Evolutionary conservation across 257 asterid genomes (phyloP).

Genomic region (Fraxinus cuspidata): DNA sequence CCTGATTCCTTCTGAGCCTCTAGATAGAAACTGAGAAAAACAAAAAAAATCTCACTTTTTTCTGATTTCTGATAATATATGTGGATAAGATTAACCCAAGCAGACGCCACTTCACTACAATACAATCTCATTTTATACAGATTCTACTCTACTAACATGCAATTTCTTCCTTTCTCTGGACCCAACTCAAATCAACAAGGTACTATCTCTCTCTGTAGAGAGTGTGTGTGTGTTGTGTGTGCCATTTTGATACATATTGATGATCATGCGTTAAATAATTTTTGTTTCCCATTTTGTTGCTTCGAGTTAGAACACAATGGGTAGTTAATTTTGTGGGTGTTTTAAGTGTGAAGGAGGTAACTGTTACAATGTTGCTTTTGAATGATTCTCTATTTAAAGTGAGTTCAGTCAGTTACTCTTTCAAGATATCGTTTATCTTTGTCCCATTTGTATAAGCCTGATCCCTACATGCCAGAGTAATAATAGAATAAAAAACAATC

Average conservation of each 20-base stretch:
- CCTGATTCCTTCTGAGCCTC: no score
- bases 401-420: neutral
- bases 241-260: neutral
- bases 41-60: no score
- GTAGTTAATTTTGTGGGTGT: no score
- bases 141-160: conserved; percentile 26
- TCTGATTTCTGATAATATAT: conserved; percentile 37
- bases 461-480: no score
- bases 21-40: no score
- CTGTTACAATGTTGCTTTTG: neutral
- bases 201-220: neutral
- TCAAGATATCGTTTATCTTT: no score
- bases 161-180: conserved; percentile 19
- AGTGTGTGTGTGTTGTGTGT: neutral
- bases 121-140: neutral
- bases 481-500: no score
- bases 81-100: conserved; percentile 47
- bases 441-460: no score
- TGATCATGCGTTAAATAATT: neutral
- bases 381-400: neutral
- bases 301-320: neutral
- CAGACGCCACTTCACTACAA: conserved; percentile 8
- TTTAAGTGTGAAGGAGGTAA: no score
- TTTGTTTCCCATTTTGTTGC: neutral
- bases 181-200: conserved; percentile 5